A percentile compares a stretch with the other conserved stretches of the same genome.
These are phyloP conservation scores for Fusarium torreyae DNA, from an alignment of 2,329 filamentous ascomycete species.

Conservation along the genomic window DNA sequence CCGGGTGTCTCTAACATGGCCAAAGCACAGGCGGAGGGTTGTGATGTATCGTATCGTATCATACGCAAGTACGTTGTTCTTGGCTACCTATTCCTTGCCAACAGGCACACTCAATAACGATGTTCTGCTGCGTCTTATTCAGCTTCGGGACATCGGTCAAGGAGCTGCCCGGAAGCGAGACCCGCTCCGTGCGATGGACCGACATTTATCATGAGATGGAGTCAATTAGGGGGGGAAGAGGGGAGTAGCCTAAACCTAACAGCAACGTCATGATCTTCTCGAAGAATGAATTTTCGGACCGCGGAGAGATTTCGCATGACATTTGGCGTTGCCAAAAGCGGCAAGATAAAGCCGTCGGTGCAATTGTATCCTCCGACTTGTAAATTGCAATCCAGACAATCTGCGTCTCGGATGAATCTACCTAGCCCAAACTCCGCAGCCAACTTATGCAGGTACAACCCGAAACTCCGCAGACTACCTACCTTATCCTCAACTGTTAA, in stretches of 20 bases:
- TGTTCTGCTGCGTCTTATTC: background rate
- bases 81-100: too few relatives aligned
- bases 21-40: conserved; percentile 9
- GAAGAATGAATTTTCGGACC: conserved; percentile 23
- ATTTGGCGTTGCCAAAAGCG: background rate
- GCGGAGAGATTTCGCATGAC: conserved; percentile 4
- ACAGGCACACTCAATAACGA: background rate
- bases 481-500: background rate
- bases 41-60: too few relatives aligned
- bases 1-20: conserved; percentile 6
- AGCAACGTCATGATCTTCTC: background rate
- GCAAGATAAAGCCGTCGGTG: conserved; percentile 38
- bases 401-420: background rate
- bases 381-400: conserved; percentile 1
- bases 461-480: conserved; percentile 35
- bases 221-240: background rate
- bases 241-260: background rate
- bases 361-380: conserved; percentile 34
- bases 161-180: conserved; percentile 7
- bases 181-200: conserved; percentile 31
- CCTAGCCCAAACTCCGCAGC: conserved; percentile 39
- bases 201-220: conserved; percentile 8
- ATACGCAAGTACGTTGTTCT: too few relatives aligned
- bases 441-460: conserved; percentile 27
- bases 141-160: conserved; percentile 6